These are phyloP conservation scores for Leptographium flavum DNA, from an alignment of 2,329 filamentous ascomycete species.

Conservation along the genomic window DNA sequence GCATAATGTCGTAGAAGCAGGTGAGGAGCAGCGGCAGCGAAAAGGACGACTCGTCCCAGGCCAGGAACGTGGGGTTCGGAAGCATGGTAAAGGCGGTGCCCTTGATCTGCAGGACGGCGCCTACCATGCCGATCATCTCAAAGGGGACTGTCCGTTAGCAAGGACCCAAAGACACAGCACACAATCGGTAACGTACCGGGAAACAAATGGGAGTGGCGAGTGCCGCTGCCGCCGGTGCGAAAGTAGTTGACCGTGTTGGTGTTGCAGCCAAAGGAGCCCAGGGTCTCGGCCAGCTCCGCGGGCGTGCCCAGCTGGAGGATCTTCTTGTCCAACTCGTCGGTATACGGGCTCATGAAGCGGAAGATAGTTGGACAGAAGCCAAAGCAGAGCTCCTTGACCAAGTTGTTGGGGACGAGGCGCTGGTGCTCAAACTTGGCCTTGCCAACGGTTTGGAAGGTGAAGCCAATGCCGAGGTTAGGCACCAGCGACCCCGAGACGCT, in stretches of 20 bases:
- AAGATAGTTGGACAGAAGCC: constrained; percentile 43
- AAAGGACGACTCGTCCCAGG: constrained; percentile 22
- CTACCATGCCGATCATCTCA: constrained; percentile 43
- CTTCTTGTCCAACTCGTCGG: constrained; percentile 27
- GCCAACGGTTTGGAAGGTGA: constrained; percentile 36
- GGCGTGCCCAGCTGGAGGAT: constrained; percentile 33
- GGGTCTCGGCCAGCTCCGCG: constrained; percentile 34
- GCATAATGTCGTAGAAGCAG: background rate
- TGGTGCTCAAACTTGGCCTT: constrained; percentile 31
- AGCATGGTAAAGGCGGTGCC: constrained; percentile 36
- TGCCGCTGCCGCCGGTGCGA: constrained; percentile 16
- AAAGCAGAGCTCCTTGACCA: constrained; percentile 41
- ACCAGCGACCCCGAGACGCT: constrained; percentile 31
- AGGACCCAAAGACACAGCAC: background rate
- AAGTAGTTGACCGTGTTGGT: constrained; percentile 35
- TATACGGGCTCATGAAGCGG: constrained; percentile 17
- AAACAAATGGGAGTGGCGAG: constrained; percentile 32
- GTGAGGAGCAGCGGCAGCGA: background rate
- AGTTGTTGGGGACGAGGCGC: constrained; percentile 36
- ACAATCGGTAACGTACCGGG: constrained; percentile 22
- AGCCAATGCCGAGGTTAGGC: constrained; percentile 37
- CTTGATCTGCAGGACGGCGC: constrained; percentile 32
- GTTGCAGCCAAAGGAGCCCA: constrained; percentile 40
- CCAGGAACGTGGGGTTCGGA: constrained; percentile 39
- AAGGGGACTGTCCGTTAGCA: constrained; percentile 30